Conservation (phyloP, 2,329 filamentous ascomycete species). For the Conoideocrella luteorostrata region DNA sequence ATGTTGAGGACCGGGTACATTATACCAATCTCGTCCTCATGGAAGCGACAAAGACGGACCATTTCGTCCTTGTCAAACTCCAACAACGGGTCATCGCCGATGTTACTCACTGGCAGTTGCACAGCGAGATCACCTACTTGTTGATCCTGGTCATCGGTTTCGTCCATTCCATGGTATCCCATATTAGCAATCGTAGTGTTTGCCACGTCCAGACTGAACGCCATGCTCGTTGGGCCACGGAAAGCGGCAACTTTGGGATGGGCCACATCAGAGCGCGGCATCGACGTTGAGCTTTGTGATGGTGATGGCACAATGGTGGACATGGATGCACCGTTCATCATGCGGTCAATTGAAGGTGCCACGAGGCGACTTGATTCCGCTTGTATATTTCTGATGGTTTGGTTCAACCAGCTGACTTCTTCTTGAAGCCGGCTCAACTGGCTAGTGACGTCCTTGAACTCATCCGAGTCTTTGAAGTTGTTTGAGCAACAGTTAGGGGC, state of each 20-base stretch:
- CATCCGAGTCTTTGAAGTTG: slow-evolving; percentile 87
- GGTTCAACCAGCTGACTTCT: slow-evolving; percentile 73
- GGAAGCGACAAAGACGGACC: slow-evolving; percentile 67
- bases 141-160: slow-evolving; percentile 52
- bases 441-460: slow-evolving; percentile 74
- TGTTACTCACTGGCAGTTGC: slow-evolving; percentile 25
- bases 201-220: slow-evolving; percentile 80
- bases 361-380: slow-evolving; percentile 39
- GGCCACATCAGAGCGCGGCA: slow-evolving; percentile 36
- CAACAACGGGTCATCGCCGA: slow-evolving; percentile 67
- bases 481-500: slow-evolving; percentile 62
- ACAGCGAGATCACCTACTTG: slow-evolving; percentile 13
- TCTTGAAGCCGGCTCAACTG: slow-evolving; percentile 73
- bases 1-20: slow-evolving; percentile 88
- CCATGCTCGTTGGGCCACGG: slow-evolving; percentile 77
- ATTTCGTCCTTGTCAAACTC: slow-evolving; percentile 73
- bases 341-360: slow-evolving; percentile 36
- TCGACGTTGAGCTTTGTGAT: slow-evolving; percentile 32
- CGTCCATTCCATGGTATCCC: slow-evolving; percentile 66
- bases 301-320: slow-evolving; percentile 33
- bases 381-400: slow-evolving; percentile 63
- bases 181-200: slow-evolving; percentile 83
- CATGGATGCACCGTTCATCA: slow-evolving; percentile 24
- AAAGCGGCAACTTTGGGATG: slow-evolving; percentile 59
- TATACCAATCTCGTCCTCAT: slow-evolving; percentile 84